Percentiles rank a stretch among this genome's conserved stretches.
Conservation (phyloP, 352 stramenopile genomes). For the Phytophthora sp. region DNA sequence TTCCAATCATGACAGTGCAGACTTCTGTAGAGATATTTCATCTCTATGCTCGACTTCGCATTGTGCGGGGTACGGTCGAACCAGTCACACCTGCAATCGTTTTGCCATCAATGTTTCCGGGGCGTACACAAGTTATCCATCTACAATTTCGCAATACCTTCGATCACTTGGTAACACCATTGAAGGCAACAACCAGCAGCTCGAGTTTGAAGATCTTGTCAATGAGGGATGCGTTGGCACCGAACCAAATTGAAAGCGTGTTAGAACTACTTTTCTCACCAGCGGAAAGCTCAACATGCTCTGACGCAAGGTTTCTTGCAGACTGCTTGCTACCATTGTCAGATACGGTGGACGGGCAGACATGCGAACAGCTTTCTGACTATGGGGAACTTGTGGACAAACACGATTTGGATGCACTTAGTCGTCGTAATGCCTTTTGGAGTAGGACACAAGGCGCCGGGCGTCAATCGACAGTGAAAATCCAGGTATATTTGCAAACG, state of each 20-base stretch:
- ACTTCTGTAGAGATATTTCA: constrained; percentile 50
- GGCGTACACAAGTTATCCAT: constrained; percentile 33
- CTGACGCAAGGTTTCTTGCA: constrained; percentile 33
- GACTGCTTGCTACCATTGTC: constrained; percentile 44
- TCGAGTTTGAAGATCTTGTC: constrained; percentile 31
- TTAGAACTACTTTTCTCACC: constrained; percentile 46
- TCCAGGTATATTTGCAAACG: constrained; percentile 41
- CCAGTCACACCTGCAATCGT: constrained; percentile 36
- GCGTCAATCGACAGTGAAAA: constrained; percentile 18
- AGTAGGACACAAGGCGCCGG: constrained; percentile 3
- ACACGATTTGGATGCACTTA: constrained; percentile 41
- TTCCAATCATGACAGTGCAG: constrained; percentile 44
- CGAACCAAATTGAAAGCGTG: constrained; percentile 31
- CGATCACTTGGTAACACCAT: constrained; percentile 35
- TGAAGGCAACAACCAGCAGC: constrained; percentile 23
- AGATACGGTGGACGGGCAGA: constrained; percentile 16
- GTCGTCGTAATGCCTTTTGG: constrained; percentile 46
- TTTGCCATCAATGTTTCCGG: constrained; percentile 49
- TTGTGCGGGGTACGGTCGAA: constrained; percentile 40
- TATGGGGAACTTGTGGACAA: constrained; percentile 44
- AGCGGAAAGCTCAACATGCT: constrained; percentile 35
- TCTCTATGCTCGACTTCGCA: constrained; percentile 38
- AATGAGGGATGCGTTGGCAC: constrained; percentile 22
- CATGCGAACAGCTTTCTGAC: constrained; percentile 39
- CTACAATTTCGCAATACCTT: constrained; percentile 58